A percentile compares a stretch with the other conserved stretches of the same genome.
These are phyloP conservation scores for Colletotrichum sublineola DNA, from an alignment of 2,329 filamentous ascomycete species.

Conservation along the genomic window DNA sequence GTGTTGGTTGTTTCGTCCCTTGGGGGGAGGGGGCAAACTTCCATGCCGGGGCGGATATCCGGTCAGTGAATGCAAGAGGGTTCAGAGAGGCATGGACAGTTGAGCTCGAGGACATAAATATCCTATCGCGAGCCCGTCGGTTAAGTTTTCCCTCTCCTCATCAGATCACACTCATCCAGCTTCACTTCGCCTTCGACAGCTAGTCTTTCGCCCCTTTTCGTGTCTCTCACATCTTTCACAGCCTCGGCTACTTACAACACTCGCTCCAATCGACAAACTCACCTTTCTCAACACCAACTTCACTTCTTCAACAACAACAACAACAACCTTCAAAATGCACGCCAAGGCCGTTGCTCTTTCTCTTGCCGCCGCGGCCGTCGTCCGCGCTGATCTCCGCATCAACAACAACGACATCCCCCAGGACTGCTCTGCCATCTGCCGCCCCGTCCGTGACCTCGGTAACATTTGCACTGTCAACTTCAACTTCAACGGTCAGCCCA, in stretches of 20 bases:
- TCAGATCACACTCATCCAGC: slow-evolving; percentile 34
- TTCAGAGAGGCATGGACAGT: slow-evolving; percentile 24
- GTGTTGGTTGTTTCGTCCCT: slow-evolving; percentile 33
- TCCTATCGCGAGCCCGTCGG: slow-evolving; percentile 40
- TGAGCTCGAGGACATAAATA: slow-evolving; percentile 38
- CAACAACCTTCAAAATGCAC: slow-evolving; percentile 47
- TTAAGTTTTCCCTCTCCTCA: slow-evolving; percentile 15
- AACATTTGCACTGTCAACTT: slow-evolving; percentile 53
- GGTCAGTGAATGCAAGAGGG: slow-evolving; percentile 12
- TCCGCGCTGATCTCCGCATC: slow-evolving; percentile 51
- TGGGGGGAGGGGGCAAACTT: not conserved
- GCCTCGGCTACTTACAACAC: slow-evolving; percentile 34
- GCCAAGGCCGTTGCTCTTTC: slow-evolving; percentile 46
- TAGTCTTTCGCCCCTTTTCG: slow-evolving; percentile 37
- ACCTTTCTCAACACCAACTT: not conserved
- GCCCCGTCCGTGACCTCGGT: slow-evolving; percentile 53
- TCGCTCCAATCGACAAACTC: slow-evolving; percentile 19
- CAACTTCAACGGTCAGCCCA: slow-evolving; percentile 33
- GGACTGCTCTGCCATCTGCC: slow-evolving; percentile 54
- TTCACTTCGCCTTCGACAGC: slow-evolving; percentile 42
- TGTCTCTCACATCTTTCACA: slow-evolving; percentile 20
- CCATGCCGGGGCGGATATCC: slow-evolving; percentile 38
- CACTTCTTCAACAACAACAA: not conserved
- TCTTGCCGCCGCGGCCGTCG: slow-evolving; percentile 49
- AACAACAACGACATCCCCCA: slow-evolving; percentile 52